These are phyloP conservation scores for Silene conica DNA, from an alignment of 148 eudicot species.

Conservation along the genomic window DNA sequence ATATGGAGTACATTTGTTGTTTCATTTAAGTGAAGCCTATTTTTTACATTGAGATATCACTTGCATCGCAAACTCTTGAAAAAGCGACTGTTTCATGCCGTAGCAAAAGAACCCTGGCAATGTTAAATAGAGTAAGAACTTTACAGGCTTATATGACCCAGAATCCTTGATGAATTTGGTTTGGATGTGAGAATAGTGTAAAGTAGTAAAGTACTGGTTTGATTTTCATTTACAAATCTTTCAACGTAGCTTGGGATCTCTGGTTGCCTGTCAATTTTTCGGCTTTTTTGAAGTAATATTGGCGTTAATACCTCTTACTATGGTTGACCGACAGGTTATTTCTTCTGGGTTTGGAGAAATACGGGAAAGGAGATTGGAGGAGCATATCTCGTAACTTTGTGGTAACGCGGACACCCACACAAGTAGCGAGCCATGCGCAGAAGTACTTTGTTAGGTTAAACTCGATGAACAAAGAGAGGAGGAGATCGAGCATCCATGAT, in stretches of 20 bases:
- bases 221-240: neutral
- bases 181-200: too few relatives aligned
- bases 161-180: neutral
- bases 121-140: neutral
- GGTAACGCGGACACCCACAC: conserved; percentile 65
- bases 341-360: conserved; percentile 59
- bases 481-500: conserved; percentile 61
- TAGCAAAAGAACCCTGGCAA: too few relatives aligned
- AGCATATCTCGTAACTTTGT: conserved; percentile 68
- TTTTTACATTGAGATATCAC: too few relatives aligned
- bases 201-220: neutral
- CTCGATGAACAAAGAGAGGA: conserved; percentile 60
- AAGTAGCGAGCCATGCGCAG: conserved; percentile 59
- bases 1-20: too few relatives aligned
- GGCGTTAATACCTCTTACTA: neutral
- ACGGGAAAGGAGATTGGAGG: conserved; percentile 64
- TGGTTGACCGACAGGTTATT: conserved; percentile 35
- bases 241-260: neutral
- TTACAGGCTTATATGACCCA: neutral
- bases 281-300: neutral
- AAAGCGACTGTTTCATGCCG: too few relatives aligned
- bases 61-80: too few relatives aligned
- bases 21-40: too few relatives aligned
- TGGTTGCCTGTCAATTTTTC: neutral
- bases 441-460: conserved; percentile 53